phyloP scores from a whole-genome alignment of 202 grass and related monocot genomes.

The Hordeum pubiflorum region DNA sequence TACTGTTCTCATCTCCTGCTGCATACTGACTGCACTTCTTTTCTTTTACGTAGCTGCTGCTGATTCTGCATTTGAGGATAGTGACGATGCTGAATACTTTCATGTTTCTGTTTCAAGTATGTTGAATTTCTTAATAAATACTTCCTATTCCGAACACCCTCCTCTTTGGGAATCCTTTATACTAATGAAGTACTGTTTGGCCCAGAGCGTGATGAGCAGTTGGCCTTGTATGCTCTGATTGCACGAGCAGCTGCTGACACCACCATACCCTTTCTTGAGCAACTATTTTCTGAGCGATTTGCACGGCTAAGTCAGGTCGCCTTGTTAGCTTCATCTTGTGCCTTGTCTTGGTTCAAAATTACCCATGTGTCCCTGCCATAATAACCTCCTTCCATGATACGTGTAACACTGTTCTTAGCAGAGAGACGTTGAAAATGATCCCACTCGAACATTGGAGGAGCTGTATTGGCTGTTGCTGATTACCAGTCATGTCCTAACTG shows the following conservation, averaged over 20 bases:
- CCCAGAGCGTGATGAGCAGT: conserved; percentile 87
- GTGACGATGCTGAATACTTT: conserved; percentile 81
- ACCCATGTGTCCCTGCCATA: conserved; percentile 3
- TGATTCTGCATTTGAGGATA: conserved; percentile 91
- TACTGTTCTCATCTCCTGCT: conserved; percentile 15
- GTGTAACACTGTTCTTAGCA: conserved; percentile 32
- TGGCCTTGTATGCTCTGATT: conserved; percentile 90
- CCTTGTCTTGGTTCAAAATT: neutral
- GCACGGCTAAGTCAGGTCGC: conserved; percentile 63
- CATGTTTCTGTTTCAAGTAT: conserved; percentile 99
- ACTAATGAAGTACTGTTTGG: conserved; percentile 35
- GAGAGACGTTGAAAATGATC: conserved; percentile 58
- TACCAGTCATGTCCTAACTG: conserved; percentile 93
- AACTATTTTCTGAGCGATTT: conserved; percentile 74
- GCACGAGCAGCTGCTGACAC: conserved; percentile 71
- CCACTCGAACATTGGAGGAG: conserved; percentile 84
- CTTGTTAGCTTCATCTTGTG: conserved; percentile 15
- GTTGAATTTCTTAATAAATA: conserved; percentile 31
- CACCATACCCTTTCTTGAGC: conserved; percentile 71
- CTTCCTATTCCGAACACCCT: neutral
- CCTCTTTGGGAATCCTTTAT: neutral
- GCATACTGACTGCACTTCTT: conserved; percentile 35
- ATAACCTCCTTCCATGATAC: conserved; percentile 6
- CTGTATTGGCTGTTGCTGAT: conserved; percentile 93
- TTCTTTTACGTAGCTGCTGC: conserved; percentile 73